Evolutionary conservation across 1,284 basidiomycete species (phyloP).

Genomic region (Thecaphora thlaspeos): DNA sequence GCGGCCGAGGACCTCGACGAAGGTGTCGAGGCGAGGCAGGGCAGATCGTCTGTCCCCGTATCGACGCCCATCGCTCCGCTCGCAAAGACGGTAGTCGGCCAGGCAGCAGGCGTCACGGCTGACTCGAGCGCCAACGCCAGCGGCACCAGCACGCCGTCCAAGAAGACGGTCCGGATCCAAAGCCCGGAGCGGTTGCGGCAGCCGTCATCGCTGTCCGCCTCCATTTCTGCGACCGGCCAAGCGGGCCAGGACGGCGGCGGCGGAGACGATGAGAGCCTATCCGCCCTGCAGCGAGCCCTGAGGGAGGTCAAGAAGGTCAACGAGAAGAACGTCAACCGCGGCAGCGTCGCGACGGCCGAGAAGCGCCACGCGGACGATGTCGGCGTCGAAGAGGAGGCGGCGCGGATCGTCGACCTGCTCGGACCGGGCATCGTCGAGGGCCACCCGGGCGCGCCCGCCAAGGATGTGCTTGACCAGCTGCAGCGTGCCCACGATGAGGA

Average conservation of each 20-base stretch:
- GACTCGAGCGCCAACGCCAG: slow-evolving; percentile 19
- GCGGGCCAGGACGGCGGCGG: not conserved
- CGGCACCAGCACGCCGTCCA: slow-evolving; percentile 31
- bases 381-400: slow-evolving; percentile 51
- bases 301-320: slow-evolving; percentile 20
- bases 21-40: not conserved
- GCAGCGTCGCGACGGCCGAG: slow-evolving; percentile 15
- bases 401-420: slow-evolving; percentile 47
- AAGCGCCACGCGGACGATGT: slow-evolving; percentile 42
- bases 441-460: slow-evolving; percentile 36
- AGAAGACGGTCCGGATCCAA: slow-evolving; percentile 33
- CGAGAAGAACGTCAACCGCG: slow-evolving; percentile 16
- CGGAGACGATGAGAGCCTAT: slow-evolving; percentile 5
- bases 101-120: too few species aligned
- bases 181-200: slow-evolving; percentile 27
- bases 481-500: slow-evolving; percentile 28
- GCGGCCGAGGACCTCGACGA: slow-evolving; percentile 24
- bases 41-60: not conserved
- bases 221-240: not conserved
- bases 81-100: not conserved
- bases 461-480: slow-evolving; percentile 26
- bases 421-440: slow-evolving; percentile 48
- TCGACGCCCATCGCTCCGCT: not conserved
- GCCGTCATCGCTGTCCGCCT: slow-evolving; percentile 1
- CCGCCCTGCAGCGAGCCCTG: slow-evolving; percentile 24